phyloP scores from a whole-genome alignment of 1,284 basidiomycete species.

The Sanghuangporus sanghuang region DNA sequence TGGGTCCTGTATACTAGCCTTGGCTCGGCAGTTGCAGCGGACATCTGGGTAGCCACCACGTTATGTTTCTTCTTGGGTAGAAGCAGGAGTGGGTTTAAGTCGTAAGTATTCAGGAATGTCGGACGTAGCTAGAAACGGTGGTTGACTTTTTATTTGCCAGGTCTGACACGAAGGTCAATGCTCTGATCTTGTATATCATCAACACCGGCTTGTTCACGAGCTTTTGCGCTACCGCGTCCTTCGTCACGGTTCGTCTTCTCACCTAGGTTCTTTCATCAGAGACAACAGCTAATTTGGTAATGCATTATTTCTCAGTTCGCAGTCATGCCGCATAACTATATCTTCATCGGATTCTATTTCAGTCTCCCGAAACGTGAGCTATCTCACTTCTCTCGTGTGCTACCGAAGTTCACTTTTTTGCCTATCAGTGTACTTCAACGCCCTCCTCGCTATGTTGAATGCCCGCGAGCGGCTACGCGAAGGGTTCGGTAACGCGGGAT shows the following conservation, averaged over 20 bases:
- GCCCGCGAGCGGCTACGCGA: conserved; percentile 7
- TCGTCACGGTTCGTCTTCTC: conserved; percentile 3
- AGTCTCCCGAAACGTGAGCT: conserved; percentile 21
- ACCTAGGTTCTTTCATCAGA: background rate
- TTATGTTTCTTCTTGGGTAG: conserved; percentile 11
- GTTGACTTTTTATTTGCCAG: background rate
- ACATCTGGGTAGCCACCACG: conserved; percentile 11
- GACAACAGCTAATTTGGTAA: background rate
- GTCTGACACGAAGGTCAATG: conserved; percentile 11
- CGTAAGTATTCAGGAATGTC: background rate
- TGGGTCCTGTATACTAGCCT: conserved; percentile 12
- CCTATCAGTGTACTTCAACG: conserved; percentile 12
- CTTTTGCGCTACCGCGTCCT: conserved; percentile 4
- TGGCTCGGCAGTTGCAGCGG: conserved; percentile 10
- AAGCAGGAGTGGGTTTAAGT: conserved; percentile 13
- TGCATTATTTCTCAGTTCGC: conserved; percentile 18
- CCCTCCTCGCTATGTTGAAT: conserved; percentile 10
- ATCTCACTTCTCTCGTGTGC: background rate
- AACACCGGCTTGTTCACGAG: conserved; percentile 17
- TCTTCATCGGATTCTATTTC: conserved; percentile 24
- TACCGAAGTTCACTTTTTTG: background rate
- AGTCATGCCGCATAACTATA: conserved; percentile 22
- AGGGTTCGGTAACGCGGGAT: background rate
- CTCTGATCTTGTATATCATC: conserved; percentile 13
- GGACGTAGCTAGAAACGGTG: background rate